phyloP scores from a whole-genome alignment of 257 asterid genomes.

The Solanum megistacrolobum region DNA sequence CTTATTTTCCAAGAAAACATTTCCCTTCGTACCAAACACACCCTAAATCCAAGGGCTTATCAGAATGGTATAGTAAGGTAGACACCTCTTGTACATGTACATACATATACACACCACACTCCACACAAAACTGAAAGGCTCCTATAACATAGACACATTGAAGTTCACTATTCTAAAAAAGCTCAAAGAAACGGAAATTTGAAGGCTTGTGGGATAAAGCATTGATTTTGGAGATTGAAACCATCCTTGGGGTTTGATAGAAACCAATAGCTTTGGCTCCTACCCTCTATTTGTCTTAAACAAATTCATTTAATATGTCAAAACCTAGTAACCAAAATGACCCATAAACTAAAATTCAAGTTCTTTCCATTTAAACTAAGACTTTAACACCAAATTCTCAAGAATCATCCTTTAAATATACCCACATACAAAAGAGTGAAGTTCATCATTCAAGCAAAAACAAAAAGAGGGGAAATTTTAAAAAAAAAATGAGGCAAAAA shows the following conservation, averaged over 20 bases:
- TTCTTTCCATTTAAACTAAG: background rate
- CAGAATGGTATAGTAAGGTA: background rate
- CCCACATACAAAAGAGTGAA: background rate
- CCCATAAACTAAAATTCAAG: background rate
- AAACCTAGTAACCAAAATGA: background rate
- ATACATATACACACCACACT: background rate
- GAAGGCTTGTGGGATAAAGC: background rate
- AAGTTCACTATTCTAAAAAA: background rate
- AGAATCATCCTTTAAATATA: background rate
- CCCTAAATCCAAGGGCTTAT: background rate
- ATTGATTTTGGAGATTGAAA: background rate
- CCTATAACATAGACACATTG: background rate
- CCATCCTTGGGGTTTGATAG: background rate
- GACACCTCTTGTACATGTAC: background rate
- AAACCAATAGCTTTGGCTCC: background rate
- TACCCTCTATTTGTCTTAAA: background rate
- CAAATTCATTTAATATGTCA: background rate
- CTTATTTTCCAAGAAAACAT: background rate
- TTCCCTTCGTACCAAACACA: background rate
- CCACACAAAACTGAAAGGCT: background rate
- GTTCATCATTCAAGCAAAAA: background rate
- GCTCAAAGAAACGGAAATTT: background rate
- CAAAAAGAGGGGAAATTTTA: background rate
- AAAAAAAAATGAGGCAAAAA: background rate
- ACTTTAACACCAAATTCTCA: background rate